These are phyloP conservation scores for Bjerkandera adusta DNA, from an alignment of 1,284 basidiomycete genomes.

Conservation along the genomic window DNA sequence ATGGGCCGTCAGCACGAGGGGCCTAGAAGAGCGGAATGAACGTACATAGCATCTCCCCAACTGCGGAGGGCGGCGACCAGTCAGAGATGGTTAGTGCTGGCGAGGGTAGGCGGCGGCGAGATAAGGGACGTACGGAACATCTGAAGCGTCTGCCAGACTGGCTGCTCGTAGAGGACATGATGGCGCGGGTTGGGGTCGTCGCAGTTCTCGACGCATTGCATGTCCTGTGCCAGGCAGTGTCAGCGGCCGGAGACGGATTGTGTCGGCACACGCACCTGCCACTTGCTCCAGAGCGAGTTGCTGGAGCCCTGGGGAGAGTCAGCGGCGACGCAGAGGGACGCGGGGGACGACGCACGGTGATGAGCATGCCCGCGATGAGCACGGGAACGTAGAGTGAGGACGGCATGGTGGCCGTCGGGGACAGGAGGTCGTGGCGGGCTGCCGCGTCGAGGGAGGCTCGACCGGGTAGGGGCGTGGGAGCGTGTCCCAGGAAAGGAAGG, in stretches of 20 bases:
- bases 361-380: conserved; percentile 76
- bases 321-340: conserved; percentile 7
- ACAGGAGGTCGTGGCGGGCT: conserved; percentile 26
- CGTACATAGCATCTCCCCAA: conserved; percentile 91
- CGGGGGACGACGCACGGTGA: conserved; percentile 50
- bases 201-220: conserved; percentile 95
- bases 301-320: conserved; percentile 56
- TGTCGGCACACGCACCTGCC: conserved; percentile 50
- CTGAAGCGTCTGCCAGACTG: conserved; percentile 92
- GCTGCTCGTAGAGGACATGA: conserved; percentile 83
- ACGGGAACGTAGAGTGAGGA: conserved; percentile 41
- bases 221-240: conserved; percentile 72
- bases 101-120: conserved; percentile 10
- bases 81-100: conserved; percentile 11
- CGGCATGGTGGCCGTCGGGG: conserved; percentile 27
- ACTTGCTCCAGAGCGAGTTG: conserved; percentile 81
- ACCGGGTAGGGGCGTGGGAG: conserved; percentile 2
- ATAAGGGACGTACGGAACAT: conserved; percentile 75
- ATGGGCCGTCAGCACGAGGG: conserved; percentile 25
- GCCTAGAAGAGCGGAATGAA: conserved; percentile 26
- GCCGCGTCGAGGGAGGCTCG: conserved; percentile 36
- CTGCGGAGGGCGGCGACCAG: conserved; percentile 42
- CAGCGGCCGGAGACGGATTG: conserved; percentile 15
- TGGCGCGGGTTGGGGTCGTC: conserved; percentile 49
- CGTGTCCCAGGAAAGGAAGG: neutral